phyloP scores from a whole-genome alignment of 305 asterid genomes.

The Fraxinus platypoda region DNA sequence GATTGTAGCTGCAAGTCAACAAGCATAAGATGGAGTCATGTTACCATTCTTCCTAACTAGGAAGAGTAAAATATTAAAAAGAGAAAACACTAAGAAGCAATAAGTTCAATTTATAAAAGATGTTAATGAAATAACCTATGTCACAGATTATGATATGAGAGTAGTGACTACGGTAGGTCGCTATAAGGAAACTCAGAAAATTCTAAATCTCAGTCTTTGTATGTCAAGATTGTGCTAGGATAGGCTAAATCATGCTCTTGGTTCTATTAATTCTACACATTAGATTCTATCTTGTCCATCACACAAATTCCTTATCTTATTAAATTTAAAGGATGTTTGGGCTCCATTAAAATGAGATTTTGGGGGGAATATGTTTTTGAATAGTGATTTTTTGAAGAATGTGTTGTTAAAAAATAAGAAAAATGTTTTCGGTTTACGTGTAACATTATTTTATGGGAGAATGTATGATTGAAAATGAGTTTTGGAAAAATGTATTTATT shows the following conservation, averaged over 20 bases:
- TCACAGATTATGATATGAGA: neutral
- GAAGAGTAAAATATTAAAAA: neutral
- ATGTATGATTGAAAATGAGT: no score
- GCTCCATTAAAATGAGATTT: no score
- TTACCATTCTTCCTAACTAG: neutral
- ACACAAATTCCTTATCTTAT: neutral
- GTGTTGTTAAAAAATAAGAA: no score
- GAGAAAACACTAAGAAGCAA: neutral
- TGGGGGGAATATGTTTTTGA: no score
- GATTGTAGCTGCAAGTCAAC: constrained; percentile 68
- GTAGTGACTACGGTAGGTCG: neutral
- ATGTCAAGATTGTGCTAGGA: neutral
- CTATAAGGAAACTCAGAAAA: neutral
- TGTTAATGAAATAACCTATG: neutral
- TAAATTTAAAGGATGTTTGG: neutral
- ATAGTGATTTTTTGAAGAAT: no score
- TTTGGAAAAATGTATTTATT: no score
- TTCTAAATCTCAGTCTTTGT: constrained; percentile 3
- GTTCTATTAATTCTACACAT: neutral
- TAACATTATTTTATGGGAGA: no score
- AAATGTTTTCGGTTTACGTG: no score
- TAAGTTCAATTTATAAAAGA: neutral
- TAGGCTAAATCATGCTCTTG: neutral
- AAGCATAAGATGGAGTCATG: constrained; percentile 1
- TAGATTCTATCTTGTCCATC: neutral